phyloP scores from a whole-genome alignment of 106 monocot species.

The Dendrobium nobile region DNA sequence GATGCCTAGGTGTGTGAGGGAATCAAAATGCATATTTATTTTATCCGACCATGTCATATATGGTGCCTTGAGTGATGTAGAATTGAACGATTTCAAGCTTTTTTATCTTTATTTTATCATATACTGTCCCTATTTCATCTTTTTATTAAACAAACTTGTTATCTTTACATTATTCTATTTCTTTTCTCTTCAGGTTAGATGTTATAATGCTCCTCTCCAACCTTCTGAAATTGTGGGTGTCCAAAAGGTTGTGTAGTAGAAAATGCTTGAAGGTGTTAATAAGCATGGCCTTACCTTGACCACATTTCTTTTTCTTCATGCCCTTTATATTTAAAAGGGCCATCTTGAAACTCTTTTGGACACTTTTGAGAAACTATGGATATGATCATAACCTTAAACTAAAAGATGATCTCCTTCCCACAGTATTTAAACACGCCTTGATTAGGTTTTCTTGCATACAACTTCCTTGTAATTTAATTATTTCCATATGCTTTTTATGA shows the following conservation, averaged over 20 bases:
- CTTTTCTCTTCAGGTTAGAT: slow-evolving; percentile 55
- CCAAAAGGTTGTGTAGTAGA: slow-evolving; percentile 92
- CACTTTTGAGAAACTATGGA: slow-evolving; percentile 89
- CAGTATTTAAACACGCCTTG: slow-evolving; percentile 64
- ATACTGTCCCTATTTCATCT: background rate
- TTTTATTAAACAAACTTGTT: background rate
- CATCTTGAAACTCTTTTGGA: slow-evolving; percentile 96
- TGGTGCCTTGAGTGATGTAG: slow-evolving; percentile 83
- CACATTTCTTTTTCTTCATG: slow-evolving; percentile 94
- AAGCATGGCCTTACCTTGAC: slow-evolving; percentile 87
- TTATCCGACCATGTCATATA: slow-evolving; percentile 80
- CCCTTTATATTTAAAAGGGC: slow-evolving; percentile 93
- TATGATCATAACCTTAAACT: slow-evolving; percentile 87
- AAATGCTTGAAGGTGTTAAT: slow-evolving; percentile 94
- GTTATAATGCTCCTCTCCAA: slow-evolving; percentile 92
- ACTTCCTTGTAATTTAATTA: background rate
- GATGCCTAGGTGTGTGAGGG: slow-evolving; percentile 76
- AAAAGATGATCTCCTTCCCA: slow-evolving; percentile 77
- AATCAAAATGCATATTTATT: slow-evolving; percentile 90
- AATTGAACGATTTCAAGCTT: slow-evolving; percentile 95
- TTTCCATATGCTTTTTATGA: background rate
- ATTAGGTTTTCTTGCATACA: slow-evolving; percentile 55
- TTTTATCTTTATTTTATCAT: background rate
- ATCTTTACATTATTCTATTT: background rate
- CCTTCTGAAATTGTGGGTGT: slow-evolving; percentile 81